These are phyloP conservation scores for Xylaria sp. DNA, from an alignment of 495 filamentous ascomycete genomes.

Conservation along the genomic window DNA sequence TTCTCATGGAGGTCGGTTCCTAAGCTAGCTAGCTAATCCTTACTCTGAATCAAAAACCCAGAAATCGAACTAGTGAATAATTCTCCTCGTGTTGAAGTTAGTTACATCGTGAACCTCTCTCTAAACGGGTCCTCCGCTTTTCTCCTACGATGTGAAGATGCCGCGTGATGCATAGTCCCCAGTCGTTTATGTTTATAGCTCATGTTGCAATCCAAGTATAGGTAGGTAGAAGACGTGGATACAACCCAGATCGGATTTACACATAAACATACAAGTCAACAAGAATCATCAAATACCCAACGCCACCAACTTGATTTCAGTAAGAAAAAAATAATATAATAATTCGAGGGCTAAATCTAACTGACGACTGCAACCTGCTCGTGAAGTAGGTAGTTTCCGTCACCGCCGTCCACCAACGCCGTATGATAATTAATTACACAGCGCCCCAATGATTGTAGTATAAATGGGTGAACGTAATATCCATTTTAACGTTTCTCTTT, in stretches of 20 bases:
- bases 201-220: no score
- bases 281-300: background rate
- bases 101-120: background rate
- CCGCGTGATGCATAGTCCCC: background rate
- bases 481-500: background rate
- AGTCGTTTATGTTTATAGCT: background rate
- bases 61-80: background rate
- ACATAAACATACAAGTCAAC: background rate
- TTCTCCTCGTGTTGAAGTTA: background rate
- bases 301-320: background rate
- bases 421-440: background rate
- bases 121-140: background rate
- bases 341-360: background rate
- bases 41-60: background rate
- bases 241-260: background rate
- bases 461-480: background rate
- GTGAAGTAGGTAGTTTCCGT: background rate
- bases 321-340: no score
- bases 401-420: slow-evolving; percentile 7
- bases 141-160: background rate
- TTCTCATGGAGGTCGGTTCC: background rate
- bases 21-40: background rate
- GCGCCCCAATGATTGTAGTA: background rate
- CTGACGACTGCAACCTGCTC: background rate
- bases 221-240: no score